These are phyloP conservation scores for Mortierella sp. DNA, from an alignment of 371 early-diverging fungal genomes.

Conservation along the genomic window DNA sequence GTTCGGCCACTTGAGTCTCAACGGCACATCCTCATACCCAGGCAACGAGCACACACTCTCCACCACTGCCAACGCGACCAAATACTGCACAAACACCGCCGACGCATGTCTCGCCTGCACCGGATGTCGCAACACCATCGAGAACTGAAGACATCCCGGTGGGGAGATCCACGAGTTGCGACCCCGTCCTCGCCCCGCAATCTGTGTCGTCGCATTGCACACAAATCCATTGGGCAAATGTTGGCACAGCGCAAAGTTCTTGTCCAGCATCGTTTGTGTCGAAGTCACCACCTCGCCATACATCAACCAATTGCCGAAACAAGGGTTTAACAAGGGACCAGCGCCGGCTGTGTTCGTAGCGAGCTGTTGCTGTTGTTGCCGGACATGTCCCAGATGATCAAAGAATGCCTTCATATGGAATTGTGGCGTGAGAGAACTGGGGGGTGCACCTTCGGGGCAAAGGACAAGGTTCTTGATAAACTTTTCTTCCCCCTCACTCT, in stretches of 20 bases:
- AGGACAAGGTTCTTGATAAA: slow-evolving; percentile 45
- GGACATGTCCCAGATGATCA: slow-evolving; percentile 27
- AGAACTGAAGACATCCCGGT: slow-evolving; percentile 90
- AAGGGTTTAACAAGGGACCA: slow-evolving; percentile 12
- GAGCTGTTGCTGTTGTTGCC: not conserved
- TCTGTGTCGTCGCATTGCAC: slow-evolving; percentile 81
- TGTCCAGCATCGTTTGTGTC: slow-evolving; percentile 92
- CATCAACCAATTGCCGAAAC: slow-evolving; percentile 78
- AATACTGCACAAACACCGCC: slow-evolving; percentile 90
- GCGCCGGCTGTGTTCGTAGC: too few relatives aligned
- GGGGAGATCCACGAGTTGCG: slow-evolving; percentile 95
- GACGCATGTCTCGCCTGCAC: slow-evolving; percentile 63
- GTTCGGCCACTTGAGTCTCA: slow-evolving; percentile 97
- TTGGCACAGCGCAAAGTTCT: slow-evolving; percentile 75
- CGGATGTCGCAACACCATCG: slow-evolving; percentile 77
- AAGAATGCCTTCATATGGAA: slow-evolving; percentile 57
- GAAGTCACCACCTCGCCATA: slow-evolving; percentile 83
- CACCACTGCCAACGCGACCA: slow-evolving; percentile 85
- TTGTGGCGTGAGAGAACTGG: slow-evolving; percentile 53
- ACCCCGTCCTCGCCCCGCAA: slow-evolving; percentile 86
- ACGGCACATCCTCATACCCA: slow-evolving; percentile 82
- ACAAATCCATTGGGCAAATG: slow-evolving; percentile 81
- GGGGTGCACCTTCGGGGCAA: slow-evolving; percentile 42
- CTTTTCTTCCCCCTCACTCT: slow-evolving; percentile 39
- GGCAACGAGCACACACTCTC: slow-evolving; percentile 76